A percentile compares a stretch with the other conserved stretches of the same genome.
Evolutionary conservation across 2,329 filamentous ascomycete genomes (phyloP).

Genomic region (Phialophora chinensis): DNA sequence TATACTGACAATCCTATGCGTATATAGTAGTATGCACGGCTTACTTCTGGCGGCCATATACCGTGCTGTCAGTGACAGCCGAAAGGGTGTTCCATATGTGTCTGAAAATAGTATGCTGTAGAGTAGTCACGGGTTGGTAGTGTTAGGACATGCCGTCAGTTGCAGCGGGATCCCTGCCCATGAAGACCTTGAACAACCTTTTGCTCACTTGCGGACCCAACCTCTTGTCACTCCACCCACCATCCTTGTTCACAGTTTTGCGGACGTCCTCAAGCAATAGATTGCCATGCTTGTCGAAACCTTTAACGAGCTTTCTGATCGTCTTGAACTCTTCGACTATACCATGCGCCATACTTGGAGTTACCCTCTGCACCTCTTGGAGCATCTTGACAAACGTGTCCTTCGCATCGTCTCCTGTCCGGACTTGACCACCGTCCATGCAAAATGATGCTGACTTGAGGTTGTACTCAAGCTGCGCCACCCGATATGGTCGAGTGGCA

Average conservation of each 20-base stretch:
- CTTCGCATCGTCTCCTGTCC: constrained; percentile 62
- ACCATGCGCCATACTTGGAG: constrained; percentile 73
- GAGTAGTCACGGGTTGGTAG: neutral
- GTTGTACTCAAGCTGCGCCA: constrained; percentile 54
- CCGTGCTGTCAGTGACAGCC: neutral
- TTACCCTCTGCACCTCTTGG: constrained; percentile 74
- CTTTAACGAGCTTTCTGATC: constrained; percentile 64
- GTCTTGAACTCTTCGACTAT: constrained; percentile 67
- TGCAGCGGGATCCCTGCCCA: constrained; percentile 52
- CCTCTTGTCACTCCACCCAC: constrained; percentile 51
- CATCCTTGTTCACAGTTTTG: constrained; percentile 57
- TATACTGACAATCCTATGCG: neutral
- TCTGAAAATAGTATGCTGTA: neutral
- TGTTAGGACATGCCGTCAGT: constrained; percentile 47
- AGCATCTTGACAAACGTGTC: constrained; percentile 79
- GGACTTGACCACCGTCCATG: constrained; percentile 79
- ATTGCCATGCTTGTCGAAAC: constrained; percentile 65
- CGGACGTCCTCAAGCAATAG: constrained; percentile 66
- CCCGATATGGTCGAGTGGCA: constrained; percentile 73
- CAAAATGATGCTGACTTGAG: constrained; percentile 68
- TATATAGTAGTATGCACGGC: neutral
- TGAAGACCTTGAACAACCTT: constrained; percentile 57
- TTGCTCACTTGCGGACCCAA: constrained; percentile 56
- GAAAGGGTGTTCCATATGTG: neutral
- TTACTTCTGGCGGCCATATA: neutral